phyloP scores from a whole-genome alignment of 2,329 filamentous ascomycete genomes.

The Rhytidhysteron rufulum region DNA sequence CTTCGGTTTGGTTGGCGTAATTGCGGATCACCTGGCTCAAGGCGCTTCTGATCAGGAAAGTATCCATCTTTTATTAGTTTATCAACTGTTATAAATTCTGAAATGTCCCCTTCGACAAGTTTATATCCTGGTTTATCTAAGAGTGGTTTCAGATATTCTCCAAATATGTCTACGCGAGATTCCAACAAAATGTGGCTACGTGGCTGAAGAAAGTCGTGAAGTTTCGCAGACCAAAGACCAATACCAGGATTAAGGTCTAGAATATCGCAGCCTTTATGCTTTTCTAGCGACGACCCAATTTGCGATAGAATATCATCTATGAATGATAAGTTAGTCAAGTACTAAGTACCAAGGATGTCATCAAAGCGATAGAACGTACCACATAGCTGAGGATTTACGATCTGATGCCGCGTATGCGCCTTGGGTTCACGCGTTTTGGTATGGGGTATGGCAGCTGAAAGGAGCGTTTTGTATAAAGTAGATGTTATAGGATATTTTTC shows the following conservation, averaged over 20 bases:
- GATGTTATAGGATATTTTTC: not conserved
- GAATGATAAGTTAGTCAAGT: conserved; percentile 1
- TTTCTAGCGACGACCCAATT: conserved; percentile 63
- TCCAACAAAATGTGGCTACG: conserved; percentile 83
- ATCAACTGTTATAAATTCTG: conserved; percentile 39
- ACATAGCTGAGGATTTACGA: conserved; percentile 44
- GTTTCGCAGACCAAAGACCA: conserved; percentile 72
- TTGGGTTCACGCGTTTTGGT: not conserved
- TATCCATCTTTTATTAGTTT: conserved; percentile 49
- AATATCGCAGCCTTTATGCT: conserved; percentile 75
- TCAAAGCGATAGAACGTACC: conserved; percentile 31
- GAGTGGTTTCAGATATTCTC: conserved; percentile 54
- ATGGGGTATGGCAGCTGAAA: not conserved
- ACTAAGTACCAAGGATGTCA: conserved; percentile 5
- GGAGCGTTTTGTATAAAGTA: not conserved
- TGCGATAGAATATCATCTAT: conserved; percentile 67
- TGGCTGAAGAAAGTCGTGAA: conserved; percentile 72
- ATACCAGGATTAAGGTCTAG: conserved; percentile 81
- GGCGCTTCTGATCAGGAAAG: conserved; percentile 53
- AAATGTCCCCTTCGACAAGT: conserved; percentile 34
- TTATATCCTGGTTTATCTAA: conserved; percentile 43
- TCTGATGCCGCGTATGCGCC: conserved; percentile 17
- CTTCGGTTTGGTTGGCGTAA: conserved; percentile 61
- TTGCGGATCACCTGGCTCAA: conserved; percentile 36
- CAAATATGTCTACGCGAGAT: conserved; percentile 57